phyloP scores from a whole-genome alignment of 2,329 filamentous ascomycete species.

The Fonsecaea multimorphosa region DNA sequence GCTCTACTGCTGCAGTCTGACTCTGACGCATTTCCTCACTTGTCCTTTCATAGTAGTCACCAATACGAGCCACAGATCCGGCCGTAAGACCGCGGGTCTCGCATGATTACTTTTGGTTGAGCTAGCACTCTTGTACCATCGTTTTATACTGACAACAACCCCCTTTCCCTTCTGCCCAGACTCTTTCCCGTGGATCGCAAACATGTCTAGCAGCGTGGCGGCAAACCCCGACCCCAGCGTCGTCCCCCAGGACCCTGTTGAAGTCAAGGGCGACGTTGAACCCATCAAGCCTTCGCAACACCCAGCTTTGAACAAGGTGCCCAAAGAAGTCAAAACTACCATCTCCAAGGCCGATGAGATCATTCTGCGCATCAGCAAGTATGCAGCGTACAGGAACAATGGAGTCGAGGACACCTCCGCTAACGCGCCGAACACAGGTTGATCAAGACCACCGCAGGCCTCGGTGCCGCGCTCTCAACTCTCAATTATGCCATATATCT shows the following conservation, averaged over 20 bases:
- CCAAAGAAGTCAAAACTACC: constrained; percentile 30
- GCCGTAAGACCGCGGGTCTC: not conserved
- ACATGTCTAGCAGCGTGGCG: constrained; percentile 33
- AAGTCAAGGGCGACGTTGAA: constrained; percentile 22
- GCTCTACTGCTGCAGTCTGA: not conserved
- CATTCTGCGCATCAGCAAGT: constrained; percentile 35
- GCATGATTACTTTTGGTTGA: not conserved
- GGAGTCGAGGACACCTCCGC: not conserved
- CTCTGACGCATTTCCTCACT: not conserved
- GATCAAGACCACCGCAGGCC: constrained; percentile 70
- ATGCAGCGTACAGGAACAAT: not conserved
- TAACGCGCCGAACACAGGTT: constrained; percentile 53
- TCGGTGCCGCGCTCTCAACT: constrained; percentile 72
- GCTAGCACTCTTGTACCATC: not conserved
- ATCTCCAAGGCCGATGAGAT: constrained; percentile 33
- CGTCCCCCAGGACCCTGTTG: constrained; percentile 29
- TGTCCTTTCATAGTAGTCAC: not conserved
- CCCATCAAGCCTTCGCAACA: constrained; percentile 27
- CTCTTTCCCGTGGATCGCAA: not conserved
- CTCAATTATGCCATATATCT: constrained; percentile 71
- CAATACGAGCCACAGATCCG: not conserved
- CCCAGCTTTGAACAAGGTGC: constrained; percentile 30
- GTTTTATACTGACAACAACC: not conserved
- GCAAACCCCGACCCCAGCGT: constrained; percentile 32
- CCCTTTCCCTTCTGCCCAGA: not conserved